Evolutionary conservation across 345 rosid genomes (phyloP).

Genomic region (Turnera subulata): DNA sequence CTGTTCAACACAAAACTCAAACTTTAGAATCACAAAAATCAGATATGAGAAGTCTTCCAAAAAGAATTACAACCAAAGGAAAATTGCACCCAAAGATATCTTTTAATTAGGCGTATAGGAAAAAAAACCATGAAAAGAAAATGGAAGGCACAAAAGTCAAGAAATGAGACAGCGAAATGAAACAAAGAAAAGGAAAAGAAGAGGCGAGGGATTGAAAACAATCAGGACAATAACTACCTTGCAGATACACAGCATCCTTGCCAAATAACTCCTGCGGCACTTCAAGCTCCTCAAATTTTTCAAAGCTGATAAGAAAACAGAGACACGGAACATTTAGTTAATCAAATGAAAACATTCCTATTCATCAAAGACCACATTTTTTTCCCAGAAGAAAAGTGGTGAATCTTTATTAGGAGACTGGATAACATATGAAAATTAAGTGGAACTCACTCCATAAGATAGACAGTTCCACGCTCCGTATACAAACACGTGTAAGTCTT

Average conservation of each 20-base stretch:
- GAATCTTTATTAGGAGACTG: no score
- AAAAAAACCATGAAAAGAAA: neutral
- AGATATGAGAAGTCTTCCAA: no score
- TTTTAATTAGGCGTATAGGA: neutral
- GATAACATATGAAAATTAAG: slow-evolving; percentile 3
- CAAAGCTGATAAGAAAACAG: slow-evolving; percentile 43
- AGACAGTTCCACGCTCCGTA: slow-evolving; percentile 59
- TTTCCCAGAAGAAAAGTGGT: no score
- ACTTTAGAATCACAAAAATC: neutral
- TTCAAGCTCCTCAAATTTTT: slow-evolving; percentile 82
- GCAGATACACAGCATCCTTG: slow-evolving; percentile 62
- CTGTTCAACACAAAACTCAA: slow-evolving; percentile 37
- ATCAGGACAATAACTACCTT: slow-evolving; percentile 48
- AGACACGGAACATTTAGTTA: neutral
- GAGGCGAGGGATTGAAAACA: neutral
- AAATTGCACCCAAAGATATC: neutral
- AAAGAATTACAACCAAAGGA: neutral
- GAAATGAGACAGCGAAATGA: no score
- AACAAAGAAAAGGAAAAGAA: neutral
- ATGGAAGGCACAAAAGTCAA: no score
- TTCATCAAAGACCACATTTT: no score
- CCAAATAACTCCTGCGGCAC: slow-evolving; percentile 74
- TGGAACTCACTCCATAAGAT: slow-evolving; percentile 72
- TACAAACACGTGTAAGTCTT: slow-evolving; percentile 75
- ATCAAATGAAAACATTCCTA: no score